Conservation (phyloP, 108 stramenopile genomes). For the Pseudonitzschia pungens region DNA sequence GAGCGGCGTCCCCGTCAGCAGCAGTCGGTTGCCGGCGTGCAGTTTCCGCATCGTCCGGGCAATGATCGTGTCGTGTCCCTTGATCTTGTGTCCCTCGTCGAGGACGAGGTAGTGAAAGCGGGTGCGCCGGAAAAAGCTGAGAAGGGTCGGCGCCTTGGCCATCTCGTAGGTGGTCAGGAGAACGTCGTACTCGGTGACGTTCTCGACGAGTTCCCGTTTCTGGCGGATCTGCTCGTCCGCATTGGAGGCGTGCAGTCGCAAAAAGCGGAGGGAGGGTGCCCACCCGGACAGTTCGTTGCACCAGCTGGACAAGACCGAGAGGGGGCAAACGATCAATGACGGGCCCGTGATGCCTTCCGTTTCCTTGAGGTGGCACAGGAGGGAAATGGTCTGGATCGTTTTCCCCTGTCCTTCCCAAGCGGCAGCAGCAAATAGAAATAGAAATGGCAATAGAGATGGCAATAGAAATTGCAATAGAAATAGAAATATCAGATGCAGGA, state of each 20-base stretch:
- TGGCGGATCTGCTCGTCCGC: slow-evolving; percentile 23
- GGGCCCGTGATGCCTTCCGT: slow-evolving; percentile 59
- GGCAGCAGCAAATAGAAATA: too few relatives aligned
- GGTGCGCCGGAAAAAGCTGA: slow-evolving; percentile 37
- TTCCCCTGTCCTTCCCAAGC: slow-evolving; percentile 79
- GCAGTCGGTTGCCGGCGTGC: slow-evolving; percentile 45
- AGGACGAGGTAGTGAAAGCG: slow-evolving; percentile 69
- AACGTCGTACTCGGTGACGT: slow-evolving; percentile 53
- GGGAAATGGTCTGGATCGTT: slow-evolving; percentile 90
- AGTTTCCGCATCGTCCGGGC: slow-evolving; percentile 50
- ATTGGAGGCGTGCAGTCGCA: slow-evolving; percentile 71
- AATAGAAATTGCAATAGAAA: background rate
- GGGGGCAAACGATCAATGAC: slow-evolving; percentile 87
- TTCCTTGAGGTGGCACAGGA: slow-evolving; percentile 80
- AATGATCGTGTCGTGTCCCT: slow-evolving; percentile 49
- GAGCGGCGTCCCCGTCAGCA: slow-evolving; percentile 87
- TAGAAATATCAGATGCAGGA: too few relatives aligned
- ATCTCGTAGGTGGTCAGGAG: slow-evolving; percentile 72
- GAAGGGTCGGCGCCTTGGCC: slow-evolving; percentile 42
- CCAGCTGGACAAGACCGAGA: slow-evolving; percentile 85
- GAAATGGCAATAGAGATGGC: background rate
- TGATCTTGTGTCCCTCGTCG: slow-evolving; percentile 88
- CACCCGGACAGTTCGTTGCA: slow-evolving; percentile 75
- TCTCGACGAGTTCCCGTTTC: slow-evolving; percentile 31
- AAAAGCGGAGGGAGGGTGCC: slow-evolving; percentile 68